Evolutionary conservation across 768 basidiomycete genomes (phyloP).

Genomic region (Xerocomellus dryophilus): DNA sequence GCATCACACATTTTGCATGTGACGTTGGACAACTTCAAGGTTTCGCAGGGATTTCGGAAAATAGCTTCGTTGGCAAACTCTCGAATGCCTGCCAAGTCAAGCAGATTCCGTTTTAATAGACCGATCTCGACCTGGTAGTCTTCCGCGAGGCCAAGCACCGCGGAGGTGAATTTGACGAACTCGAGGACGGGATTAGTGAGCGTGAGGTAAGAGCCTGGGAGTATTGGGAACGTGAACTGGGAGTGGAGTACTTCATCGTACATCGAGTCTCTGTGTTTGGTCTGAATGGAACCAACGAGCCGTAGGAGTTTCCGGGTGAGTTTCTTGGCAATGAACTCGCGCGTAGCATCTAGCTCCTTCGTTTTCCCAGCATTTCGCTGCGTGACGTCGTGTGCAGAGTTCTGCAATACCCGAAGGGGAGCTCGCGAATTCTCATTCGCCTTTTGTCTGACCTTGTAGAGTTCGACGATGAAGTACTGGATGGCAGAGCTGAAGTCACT

Average conservation of each 20-base stretch:
- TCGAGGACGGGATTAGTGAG: conserved; percentile 82
- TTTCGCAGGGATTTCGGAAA: conserved; percentile 91
- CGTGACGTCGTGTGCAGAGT: conserved; percentile 57
- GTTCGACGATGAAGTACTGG: conserved; percentile 80
- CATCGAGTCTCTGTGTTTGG: conserved; percentile 57
- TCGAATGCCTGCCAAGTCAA: conserved; percentile 82
- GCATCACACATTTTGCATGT: conserved; percentile 85
- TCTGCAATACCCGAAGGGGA: conserved; percentile 72
- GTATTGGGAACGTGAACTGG: conserved; percentile 75
- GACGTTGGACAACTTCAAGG: conserved; percentile 79
- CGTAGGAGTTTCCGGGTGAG: conserved; percentile 81
- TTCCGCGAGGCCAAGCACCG: conserved; percentile 72
- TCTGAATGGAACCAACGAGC: conserved; percentile 58
- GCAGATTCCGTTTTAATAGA: conserved; percentile 80
- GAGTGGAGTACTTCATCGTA: conserved; percentile 51
- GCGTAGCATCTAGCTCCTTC: conserved; percentile 63
- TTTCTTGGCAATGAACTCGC: conserved; percentile 74
- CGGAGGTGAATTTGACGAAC: conserved; percentile 83
- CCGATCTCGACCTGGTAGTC: conserved; percentile 88
- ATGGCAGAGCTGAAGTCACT: conserved; percentile 68
- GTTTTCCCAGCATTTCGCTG: conserved; percentile 66
- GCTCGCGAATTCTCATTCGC: conserved; percentile 56
- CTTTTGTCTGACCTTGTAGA: conserved; percentile 73
- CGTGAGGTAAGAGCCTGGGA: conserved; percentile 82
- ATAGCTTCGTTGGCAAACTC: conserved; percentile 84